Conservation (phyloP, 345 rosid genomes). For the Euphorbia tirucalli region DNA sequence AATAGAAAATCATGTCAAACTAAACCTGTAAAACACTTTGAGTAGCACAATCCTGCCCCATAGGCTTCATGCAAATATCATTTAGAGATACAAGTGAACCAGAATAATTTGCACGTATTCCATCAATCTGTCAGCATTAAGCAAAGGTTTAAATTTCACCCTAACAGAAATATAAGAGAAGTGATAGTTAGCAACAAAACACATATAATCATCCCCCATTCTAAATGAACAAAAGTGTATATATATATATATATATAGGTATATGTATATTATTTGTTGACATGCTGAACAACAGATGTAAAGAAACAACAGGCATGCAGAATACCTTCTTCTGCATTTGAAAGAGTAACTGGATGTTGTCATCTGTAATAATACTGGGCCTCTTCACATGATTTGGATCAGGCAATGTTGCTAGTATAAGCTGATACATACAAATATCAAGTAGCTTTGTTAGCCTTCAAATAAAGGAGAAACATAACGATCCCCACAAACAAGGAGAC, state of each 20-base stretch:
- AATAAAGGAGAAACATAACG: neutral
- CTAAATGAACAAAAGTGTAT: neutral
- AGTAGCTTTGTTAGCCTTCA: neutral
- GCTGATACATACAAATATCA: conserved; percentile 13
- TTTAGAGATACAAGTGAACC: conserved; percentile 24
- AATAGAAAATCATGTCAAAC: conserved; percentile 5
- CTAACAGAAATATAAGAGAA: neutral
- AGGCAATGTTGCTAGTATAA: conserved; percentile 25
- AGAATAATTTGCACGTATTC: conserved; percentile 22
- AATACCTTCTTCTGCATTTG: conserved; percentile 28
- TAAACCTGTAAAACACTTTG: conserved; percentile 30
- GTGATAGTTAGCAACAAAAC: neutral
- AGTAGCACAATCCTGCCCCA: conserved; percentile 28
- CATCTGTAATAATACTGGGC: conserved; percentile 24
- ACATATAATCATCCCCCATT: neutral
- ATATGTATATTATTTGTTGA: no score
- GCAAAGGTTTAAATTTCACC: neutral
- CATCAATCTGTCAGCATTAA: conserved; percentile 22
- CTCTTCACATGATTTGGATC: conserved; percentile 4
- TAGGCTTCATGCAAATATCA: conserved; percentile 33
- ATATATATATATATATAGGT: no score
- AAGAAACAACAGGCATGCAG: neutral
- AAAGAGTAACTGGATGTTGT: conserved; percentile 24
- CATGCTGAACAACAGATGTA: neutral
- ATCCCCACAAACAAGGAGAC: neutral